A percentile compares a stretch with the other conserved stretches of the same genome.
Conservation (phyloP, 2,329 filamentous ascomycete genomes). For the Aspergillus sp. region DNA sequence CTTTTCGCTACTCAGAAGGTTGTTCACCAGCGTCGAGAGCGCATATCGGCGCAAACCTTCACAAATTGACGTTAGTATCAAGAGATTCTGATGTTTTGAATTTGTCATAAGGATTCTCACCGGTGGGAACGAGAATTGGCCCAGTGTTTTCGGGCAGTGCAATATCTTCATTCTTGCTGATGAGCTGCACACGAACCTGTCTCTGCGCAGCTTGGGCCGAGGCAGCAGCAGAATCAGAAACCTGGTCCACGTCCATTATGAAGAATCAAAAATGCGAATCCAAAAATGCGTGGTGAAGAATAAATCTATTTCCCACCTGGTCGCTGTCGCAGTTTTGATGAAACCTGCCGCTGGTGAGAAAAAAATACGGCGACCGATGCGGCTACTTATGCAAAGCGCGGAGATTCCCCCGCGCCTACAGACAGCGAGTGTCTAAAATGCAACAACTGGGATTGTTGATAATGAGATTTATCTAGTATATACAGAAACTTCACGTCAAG, state of each 20-base stretch:
- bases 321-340: slow-evolving; percentile 18
- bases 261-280: not conserved
- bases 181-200: slow-evolving; percentile 54
- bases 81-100: not conserved
- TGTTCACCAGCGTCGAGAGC: slow-evolving; percentile 61
- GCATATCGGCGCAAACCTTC: slow-evolving; percentile 53
- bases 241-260: slow-evolving; percentile 22
- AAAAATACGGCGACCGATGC: slow-evolving; percentile 38
- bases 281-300: not conserved
- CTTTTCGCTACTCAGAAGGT: slow-evolving; percentile 52
- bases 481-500: not conserved
- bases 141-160: slow-evolving; percentile 51
- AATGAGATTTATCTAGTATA: not conserved
- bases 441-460: no score
- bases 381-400: slow-evolving; percentile 35
- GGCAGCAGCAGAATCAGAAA: slow-evolving; percentile 6
- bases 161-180: slow-evolving; percentile 49
- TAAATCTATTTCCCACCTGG: slow-evolving; percentile 7
- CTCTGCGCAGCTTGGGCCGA: slow-evolving; percentile 26
- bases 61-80: slow-evolving; percentile 9
- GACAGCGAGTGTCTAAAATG: no score
- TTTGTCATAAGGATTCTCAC: slow-evolving; percentile 23
- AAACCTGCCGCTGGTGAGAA: slow-evolving; percentile 25
- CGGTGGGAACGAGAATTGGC: slow-evolving; percentile 54
- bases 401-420: slow-evolving; percentile 17